phyloP scores from a whole-genome alignment of 2,329 filamentous ascomycete species.

The Hymenoscyphus linearis region DNA sequence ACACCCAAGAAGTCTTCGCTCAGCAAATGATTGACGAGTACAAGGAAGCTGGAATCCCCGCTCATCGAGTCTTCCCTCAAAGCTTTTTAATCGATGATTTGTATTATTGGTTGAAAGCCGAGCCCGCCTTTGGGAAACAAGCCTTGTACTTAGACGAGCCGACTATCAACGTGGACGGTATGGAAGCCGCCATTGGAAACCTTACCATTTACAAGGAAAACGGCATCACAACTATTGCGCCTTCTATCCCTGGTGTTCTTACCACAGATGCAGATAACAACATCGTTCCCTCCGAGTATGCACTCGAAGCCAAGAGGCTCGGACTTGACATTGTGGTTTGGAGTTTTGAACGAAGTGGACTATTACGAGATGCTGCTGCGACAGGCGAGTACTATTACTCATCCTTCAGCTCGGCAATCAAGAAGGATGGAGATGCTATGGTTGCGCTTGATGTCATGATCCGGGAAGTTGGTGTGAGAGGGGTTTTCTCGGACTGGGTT shows the following conservation, averaged over 20 bases:
- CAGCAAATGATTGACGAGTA: constrained; percentile 20
- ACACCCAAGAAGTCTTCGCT: constrained; percentile 21
- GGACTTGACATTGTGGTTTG: constrained; percentile 20
- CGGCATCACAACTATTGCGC: constrained; percentile 19
- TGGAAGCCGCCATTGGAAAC: constrained; percentile 5
- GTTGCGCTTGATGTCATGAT: constrained; percentile 17
- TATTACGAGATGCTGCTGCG: constrained; percentile 3
- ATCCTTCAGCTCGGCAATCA: constrained; percentile 7
- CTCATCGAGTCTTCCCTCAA: constrained; percentile 17
- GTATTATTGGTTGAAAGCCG: constrained; percentile 21
- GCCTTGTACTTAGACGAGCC: constrained; percentile 21
- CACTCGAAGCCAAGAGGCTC: constrained; percentile 10
- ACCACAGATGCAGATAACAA: constrained; percentile 12
- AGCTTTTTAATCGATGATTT: constrained; percentile 17
- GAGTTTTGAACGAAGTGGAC: constrained; percentile 19
- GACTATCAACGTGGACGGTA: constrained; percentile 10
- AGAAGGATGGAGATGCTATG: constrained; percentile 16
- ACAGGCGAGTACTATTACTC: constrained; percentile 16
- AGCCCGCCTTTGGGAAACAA: constrained; percentile 17
- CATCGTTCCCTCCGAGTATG: constrained; percentile 18
- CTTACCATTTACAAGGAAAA: constrained; percentile 10
- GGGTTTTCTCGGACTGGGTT: constrained; percentile 19
- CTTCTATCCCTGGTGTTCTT: constrained; percentile 16
- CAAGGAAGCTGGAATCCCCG: constrained; percentile 14
- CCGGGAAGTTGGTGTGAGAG: constrained; percentile 16